phyloP scores from a whole-genome alignment of 768 basidiomycete genomes.

The Grammothele lineata region DNA sequence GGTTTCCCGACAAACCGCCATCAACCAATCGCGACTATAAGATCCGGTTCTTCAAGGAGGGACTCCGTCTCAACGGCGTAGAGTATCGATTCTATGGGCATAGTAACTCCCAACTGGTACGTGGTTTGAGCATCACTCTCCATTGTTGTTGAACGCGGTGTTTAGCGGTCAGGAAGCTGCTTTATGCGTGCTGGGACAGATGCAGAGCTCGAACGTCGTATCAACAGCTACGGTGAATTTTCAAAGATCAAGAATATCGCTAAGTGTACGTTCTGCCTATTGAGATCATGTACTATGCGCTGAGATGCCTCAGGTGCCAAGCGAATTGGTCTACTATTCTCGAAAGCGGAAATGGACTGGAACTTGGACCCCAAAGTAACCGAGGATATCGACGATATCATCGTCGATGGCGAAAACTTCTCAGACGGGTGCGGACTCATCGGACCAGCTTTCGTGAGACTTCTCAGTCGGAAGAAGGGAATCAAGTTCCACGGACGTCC shows the following conservation, averaged over 20 bases:
- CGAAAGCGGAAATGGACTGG: constrained; percentile 57
- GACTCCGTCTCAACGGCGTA: constrained; percentile 51
- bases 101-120: constrained; percentile 64
- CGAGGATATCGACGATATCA: constrained; percentile 57
- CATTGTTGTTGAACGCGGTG: neutral
- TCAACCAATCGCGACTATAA: constrained; percentile 53
- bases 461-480: constrained; percentile 49
- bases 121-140: constrained; percentile 11
- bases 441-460: constrained; percentile 44
- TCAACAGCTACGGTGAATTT: constrained; percentile 58
- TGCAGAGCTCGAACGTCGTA: constrained; percentile 50
- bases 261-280: constrained; percentile 41
- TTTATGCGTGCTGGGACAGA: constrained; percentile 56
- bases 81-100: constrained; percentile 71
- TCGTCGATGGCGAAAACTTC: constrained; percentile 51
- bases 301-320: constrained; percentile 56
- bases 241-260: constrained; percentile 57
- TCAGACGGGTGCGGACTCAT: constrained; percentile 72
- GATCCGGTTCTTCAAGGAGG: constrained; percentile 46
- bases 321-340: constrained; percentile 64
- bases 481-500: constrained; percentile 51
- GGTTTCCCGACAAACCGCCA: constrained; percentile 51
- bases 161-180: constrained; percentile 57
- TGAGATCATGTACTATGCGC: neutral
- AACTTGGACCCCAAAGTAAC: constrained; percentile 44